Base-by-base conservation (phyloP, 2,329 filamentous ascomycete genomes). In the Hypoxylon sp. region DNA sequence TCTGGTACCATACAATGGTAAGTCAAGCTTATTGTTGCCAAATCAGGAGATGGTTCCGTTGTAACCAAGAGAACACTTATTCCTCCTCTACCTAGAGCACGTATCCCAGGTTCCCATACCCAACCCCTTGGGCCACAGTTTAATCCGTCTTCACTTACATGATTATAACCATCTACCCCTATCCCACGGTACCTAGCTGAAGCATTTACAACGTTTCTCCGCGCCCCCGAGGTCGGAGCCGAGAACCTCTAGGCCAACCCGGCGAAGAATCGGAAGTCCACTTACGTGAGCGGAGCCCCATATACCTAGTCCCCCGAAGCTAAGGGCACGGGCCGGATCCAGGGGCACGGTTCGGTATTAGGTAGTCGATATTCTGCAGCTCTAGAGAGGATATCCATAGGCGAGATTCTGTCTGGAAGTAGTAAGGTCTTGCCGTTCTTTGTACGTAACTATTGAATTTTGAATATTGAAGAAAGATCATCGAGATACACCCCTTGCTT, bases 271-370 rank as follows among this genome's bases (percentile, higher is more conserved):
- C 36, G 42, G 42, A 56, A 14, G 36, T 40, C 20, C 22, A 28
- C 53, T 56, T 48, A 46, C 53, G 53, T 46, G 53, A 48, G 16
- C 32, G 9, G 12, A 22, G 24, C 44, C 20, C 51, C 32, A 18
- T n/a, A n/a, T n/a, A n/a, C 20, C 30, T 33, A 33, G 30, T 8
- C 20, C 30, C 30, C n/a, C 28, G 22, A 28, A 28, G 46, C 24
- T 42, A 49, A 49, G 36, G 36, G 22, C 33, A 30, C 54, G 44
- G 54, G 33, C 54, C 54, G 54, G 54, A 32, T 50, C 45, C 44
- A 46, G 24, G 32, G 36, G 45, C 33, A 22, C 54, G 45, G 45
- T 5, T 57, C 44, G 45, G 54, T n/a, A 30, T 5, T 57, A 32
- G 45, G 54, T n/a, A 30, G 40, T 20, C 32, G 18, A 16, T 45